Evolutionary conservation across 2,329 filamentous ascomycete genomes (phyloP).

Genomic region (Penicillium thymicola): DNA sequence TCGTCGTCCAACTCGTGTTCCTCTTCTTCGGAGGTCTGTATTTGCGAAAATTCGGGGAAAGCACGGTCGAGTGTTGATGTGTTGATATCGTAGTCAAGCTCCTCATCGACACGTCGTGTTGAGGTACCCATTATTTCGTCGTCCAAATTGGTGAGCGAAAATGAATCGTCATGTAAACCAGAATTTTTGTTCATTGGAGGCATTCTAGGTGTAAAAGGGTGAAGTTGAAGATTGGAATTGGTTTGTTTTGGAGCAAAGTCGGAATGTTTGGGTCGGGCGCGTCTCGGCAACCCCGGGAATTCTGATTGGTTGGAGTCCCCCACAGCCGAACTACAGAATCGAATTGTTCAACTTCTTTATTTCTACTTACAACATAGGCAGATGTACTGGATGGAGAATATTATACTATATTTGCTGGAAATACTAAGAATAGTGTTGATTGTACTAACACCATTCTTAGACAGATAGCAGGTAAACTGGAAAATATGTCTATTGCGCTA

Average conservation of each 20-base stretch:
- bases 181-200: constrained; percentile 4
- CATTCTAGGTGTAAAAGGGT: not conserved
- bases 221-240: not conserved
- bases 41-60: constrained; percentile 49
- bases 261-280: constrained; percentile 15
- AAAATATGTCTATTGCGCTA: too few relatives aligned
- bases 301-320: not conserved
- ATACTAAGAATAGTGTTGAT: not conserved
- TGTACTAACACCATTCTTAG: not conserved
- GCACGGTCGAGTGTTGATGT: constrained; percentile 47
- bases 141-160: constrained; percentile 31
- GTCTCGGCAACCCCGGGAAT: constrained; percentile 13
- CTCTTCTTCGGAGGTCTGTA: constrained; percentile 41
- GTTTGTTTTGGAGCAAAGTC: constrained; percentile 14
- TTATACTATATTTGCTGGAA: not conserved
- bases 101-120: constrained; percentile 28
- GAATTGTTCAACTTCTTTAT: not conserved
- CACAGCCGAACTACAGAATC: not conserved
- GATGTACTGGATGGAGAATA: not conserved
- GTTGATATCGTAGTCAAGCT: constrained; percentile 45
- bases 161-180: constrained; percentile 2
- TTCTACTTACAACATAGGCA: not conserved
- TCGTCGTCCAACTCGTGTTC: constrained; percentile 23
- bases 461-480: too few relatives aligned
- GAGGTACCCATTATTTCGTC: constrained; percentile 31